These are phyloP conservation scores for Penicillium macrosclerotiorum DNA, from an alignment of 495 filamentous ascomycete species.

Conservation along the genomic window DNA sequence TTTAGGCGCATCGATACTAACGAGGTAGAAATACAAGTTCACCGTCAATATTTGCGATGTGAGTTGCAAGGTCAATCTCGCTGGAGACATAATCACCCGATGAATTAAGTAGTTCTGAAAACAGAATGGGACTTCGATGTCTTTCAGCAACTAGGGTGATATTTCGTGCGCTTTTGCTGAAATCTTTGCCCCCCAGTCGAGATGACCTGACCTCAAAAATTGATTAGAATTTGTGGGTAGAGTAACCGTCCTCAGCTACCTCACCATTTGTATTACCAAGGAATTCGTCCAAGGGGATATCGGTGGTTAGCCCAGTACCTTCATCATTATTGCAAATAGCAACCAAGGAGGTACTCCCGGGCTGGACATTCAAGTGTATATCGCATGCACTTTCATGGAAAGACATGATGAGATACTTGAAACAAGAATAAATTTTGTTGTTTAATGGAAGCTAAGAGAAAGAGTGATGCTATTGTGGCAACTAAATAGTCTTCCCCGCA, in stretches of 20 bases:
- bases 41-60: conserved; percentile 14
- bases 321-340: conserved; percentile 22
- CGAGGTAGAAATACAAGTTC: conserved; percentile 1
- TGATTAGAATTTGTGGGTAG: background rate
- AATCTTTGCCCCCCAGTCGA: conserved; percentile 11
- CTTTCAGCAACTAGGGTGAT: conserved; percentile 6
- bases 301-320: conserved; percentile 9
- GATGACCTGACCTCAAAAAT: conserved; percentile 4
- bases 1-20: background rate
- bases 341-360: conserved; percentile 3
- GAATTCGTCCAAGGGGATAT: conserved; percentile 10
- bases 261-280: conserved; percentile 17
- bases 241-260: background rate
- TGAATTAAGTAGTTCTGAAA: conserved; percentile 6
- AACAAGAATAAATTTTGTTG: too few relatives aligned
- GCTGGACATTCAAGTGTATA: conserved; percentile 3
- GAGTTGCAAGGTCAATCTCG: conserved; percentile 6
- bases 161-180: conserved; percentile 13
- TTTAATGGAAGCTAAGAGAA: too few relatives aligned
- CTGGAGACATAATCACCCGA: conserved; percentile 1
- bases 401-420: conserved; percentile 7
- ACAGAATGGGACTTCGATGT: conserved; percentile 10
- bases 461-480: too few relatives aligned
- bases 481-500: too few relatives aligned
- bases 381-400: conserved; percentile 16